Conservation (phyloP, 2,329 filamentous ascomycete species). For the Penicillium sp. region DNA sequence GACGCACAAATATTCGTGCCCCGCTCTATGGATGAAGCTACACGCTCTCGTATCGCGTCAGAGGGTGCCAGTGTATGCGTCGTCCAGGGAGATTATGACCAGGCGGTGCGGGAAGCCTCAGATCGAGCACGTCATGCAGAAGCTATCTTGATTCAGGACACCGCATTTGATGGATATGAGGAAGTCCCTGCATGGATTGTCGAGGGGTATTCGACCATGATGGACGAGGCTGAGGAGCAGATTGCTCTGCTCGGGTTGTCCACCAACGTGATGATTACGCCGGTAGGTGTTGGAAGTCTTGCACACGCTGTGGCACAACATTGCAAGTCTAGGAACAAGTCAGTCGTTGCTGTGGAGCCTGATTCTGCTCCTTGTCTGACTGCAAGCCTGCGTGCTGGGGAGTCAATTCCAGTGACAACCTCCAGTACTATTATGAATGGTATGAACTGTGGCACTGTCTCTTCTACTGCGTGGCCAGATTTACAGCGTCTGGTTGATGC, state of each 20-base stretch:
- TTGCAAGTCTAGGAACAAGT: conserved; percentile 53
- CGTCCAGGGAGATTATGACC: conserved; percentile 62
- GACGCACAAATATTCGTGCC: conserved; percentile 63
- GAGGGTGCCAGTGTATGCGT: conserved; percentile 63
- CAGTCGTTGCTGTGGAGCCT: conserved; percentile 67
- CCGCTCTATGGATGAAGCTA: conserved; percentile 53
- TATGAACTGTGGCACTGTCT: conserved; percentile 69
- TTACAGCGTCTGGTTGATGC: conserved; percentile 59
- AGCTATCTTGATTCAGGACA: conserved; percentile 65
- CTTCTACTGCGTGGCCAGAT: conserved; percentile 62
- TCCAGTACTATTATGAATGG: conserved; percentile 68
- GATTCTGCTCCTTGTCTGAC: conserved; percentile 58
- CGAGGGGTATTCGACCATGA: conserved; percentile 72
- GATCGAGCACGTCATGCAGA: conserved; percentile 36
- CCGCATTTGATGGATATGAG: conserved; percentile 63
- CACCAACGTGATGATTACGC: conserved; percentile 57
- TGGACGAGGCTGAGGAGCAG: conserved; percentile 65
- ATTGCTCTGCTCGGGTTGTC: conserved; percentile 42
- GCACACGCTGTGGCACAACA: conserved; percentile 66
- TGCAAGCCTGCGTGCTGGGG: conserved; percentile 49
- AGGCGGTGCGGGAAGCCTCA: conserved; percentile 53
- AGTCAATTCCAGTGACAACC: conserved; percentile 53
- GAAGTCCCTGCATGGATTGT: conserved; percentile 71
- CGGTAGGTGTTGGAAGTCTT: conserved; percentile 71
- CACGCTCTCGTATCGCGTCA: conserved; percentile 53